Evolutionary conservation across 1,139 yeast species (phyloP).

Genomic region (Magnusiomyces starmeri): DNA sequence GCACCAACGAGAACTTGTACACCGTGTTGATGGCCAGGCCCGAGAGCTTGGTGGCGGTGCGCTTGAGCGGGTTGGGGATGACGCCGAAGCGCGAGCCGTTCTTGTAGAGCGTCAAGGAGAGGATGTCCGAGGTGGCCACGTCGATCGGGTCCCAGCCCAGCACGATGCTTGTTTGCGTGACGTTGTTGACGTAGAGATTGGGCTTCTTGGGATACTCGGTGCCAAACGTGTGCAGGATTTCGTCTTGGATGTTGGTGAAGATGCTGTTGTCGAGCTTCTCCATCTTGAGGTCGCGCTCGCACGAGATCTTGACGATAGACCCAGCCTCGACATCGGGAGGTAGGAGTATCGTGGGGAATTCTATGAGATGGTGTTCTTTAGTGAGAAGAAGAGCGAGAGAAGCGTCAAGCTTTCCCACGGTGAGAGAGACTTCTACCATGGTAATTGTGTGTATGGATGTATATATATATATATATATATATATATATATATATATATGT

Average conservation of each 20-base stretch:
- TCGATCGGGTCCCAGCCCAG: constrained; percentile 87
- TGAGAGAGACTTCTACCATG: constrained; percentile 82
- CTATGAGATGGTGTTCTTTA: constrained; percentile 88
- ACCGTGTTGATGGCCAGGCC: constrained; percentile 84
- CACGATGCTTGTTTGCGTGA: constrained; percentile 92
- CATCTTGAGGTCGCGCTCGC: constrained; percentile 70
- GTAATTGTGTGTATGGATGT: no score
- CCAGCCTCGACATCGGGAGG: constrained; percentile 94
- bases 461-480: no score
- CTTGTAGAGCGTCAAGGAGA: constrained; percentile 69
- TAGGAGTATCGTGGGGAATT: constrained; percentile 85
- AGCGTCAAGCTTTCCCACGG: constrained; percentile 94
- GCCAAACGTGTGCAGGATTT: constrained; percentile 68
- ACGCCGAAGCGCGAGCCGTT: constrained; percentile 75
- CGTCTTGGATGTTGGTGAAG: constrained; percentile 64
- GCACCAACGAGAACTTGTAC: constrained; percentile 69
- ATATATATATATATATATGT: no score
- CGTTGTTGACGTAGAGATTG: constrained; percentile 59
- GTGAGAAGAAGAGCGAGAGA: constrained; percentile 86
- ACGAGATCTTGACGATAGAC: constrained; percentile 78
- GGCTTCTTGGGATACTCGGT: constrained; percentile 67
- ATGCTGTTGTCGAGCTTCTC: constrained; percentile 53
- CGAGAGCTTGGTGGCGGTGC: constrained; percentile 78
- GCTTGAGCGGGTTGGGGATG: constrained; percentile 76
- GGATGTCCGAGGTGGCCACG: constrained; percentile 75